Percentiles rank a stretch among this genome's conserved stretches.
These are phyloP conservation scores for Saitozyma podzolica DNA, from an alignment of 768 basidiomycete species.

Conservation along the genomic window DNA sequence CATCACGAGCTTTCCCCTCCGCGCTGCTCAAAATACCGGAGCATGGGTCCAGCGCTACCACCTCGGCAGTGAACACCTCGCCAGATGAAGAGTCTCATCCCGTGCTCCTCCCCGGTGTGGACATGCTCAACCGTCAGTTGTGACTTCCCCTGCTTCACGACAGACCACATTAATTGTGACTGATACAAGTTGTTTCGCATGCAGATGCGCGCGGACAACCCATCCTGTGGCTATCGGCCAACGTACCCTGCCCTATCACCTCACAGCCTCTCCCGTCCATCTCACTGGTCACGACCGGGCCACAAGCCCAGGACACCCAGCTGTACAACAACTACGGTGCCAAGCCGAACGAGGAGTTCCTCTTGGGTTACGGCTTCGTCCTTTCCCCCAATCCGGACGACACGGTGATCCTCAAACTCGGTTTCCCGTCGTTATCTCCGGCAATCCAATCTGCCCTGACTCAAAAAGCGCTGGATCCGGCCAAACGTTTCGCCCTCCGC, in stretches of 20 bases:
- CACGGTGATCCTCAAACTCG: conserved; percentile 75
- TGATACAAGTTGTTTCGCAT: no score
- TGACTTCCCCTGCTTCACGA: not conserved
- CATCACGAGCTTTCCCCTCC: conserved; percentile 88
- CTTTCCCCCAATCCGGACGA: conserved; percentile 78
- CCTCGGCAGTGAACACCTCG: conserved; percentile 16
- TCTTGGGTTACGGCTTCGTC: conserved; percentile 90
- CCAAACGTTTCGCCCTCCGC: conserved; percentile 47
- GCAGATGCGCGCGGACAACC: conserved; percentile 68
- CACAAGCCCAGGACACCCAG: conserved; percentile 58
- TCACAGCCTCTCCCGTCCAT: conserved; percentile 54
- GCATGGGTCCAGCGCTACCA: conserved; percentile 51
- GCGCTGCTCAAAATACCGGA: conserved; percentile 65
- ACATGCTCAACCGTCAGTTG: conserved; percentile 68
- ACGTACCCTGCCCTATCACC: conserved; percentile 8
- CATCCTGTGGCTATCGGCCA: conserved; percentile 72
- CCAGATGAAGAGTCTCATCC: conserved; percentile 57
- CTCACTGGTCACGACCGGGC: conserved; percentile 63
- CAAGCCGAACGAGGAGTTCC: conserved; percentile 84
- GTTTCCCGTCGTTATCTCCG: conserved; percentile 28
- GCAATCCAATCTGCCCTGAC: conserved; percentile 37
- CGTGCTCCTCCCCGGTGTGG: conserved; percentile 81
- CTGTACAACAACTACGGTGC: conserved; percentile 90
- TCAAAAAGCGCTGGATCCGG: conserved; percentile 60
- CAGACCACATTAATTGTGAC: no score